These are phyloP conservation scores for Chlamydomonas applanata DNA, from an alignment of 139 green algal genomes.

Conservation along the genomic window DNA sequence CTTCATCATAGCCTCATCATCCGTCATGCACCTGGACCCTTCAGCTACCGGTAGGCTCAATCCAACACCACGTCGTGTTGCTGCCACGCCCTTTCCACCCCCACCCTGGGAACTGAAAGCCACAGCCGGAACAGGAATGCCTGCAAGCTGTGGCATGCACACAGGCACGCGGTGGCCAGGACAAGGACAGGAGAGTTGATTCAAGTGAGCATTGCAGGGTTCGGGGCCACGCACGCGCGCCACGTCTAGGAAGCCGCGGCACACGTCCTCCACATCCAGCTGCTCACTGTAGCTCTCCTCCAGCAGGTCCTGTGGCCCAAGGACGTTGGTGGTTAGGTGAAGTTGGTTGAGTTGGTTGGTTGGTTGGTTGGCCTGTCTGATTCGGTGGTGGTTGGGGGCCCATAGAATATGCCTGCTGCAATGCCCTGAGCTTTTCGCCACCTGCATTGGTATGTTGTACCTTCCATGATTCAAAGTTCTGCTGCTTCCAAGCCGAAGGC, in stretches of 20 bases:
- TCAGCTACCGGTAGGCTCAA: neutral
- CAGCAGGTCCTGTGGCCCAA: constrained; percentile 46
- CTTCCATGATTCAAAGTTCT: no score
- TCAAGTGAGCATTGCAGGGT: neutral
- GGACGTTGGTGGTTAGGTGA: neutral
- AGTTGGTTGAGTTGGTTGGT: no score
- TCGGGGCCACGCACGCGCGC: constrained; percentile 40
- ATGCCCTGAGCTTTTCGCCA: no score
- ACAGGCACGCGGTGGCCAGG: no score
- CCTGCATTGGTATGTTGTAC: no score
- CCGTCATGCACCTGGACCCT: neutral
- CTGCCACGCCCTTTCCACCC: neutral
- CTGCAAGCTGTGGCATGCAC: no score
- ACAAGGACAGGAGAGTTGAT: neutral
- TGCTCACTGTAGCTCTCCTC: constrained; percentile 23
- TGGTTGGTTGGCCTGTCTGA: no score
- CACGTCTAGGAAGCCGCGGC: constrained; percentile 67
- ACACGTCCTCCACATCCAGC: constrained; percentile 68
- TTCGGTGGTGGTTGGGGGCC: neutral
- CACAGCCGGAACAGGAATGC: neutral
- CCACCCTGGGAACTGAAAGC: neutral
- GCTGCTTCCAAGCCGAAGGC: no score
- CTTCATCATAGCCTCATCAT: neutral
- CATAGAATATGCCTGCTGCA: neutral
- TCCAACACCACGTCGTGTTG: neutral